Base-by-base conservation (phyloP, 2,329 filamentous ascomycete species). In the Fonsecaea erecta region DNA sequence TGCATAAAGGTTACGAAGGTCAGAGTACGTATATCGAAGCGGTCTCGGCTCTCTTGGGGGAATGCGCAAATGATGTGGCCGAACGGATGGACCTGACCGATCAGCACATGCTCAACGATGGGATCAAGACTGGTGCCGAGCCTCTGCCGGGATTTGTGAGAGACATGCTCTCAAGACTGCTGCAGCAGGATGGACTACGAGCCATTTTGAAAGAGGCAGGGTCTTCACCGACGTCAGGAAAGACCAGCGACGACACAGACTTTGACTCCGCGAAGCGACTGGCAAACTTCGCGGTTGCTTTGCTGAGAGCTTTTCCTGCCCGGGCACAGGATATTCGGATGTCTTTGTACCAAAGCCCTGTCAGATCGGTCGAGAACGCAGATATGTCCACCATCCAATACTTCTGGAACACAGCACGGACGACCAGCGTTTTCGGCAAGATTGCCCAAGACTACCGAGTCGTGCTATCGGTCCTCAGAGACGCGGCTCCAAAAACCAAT, bases 251-350 rank as follows among this genome's bases (percentile, higher is more conserved):
- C 3, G 51, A 26, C 2, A 48, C 80, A 73, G 72, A 81, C 24
- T 79, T 80, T 7, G 81, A 85, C 64, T 86, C 90, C 74, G 89
- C 91, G 1, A 90, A 89, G 70, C 80, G 92, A 12, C 81, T 97
- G 43, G 92, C 94, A 12, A 92, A 90, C 30, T 98, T 97, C 74
- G 92, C 93, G 2, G 82, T 98, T 43, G 93, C 91, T 0, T 80
- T 99, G 2, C 81, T 98, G 3, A 87, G 91, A 64, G 93, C 93
- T 71, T 98, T 98, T 70, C 93, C 94, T 8, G 81, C 84, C 6
- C 85, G 87, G 65, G 89, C 88, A 2, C 93, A 97, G 73, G 93
- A 97, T 65, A 96, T 97, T 66, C 89, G 93, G 24, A 96, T 98
- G 92, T 94, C 92, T 80, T 82, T 98, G 0, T 98, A 95, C 74